phyloP scores from a whole-genome alignment of 129 eudicot species.

The Gnaphalium uliginosum region DNA sequence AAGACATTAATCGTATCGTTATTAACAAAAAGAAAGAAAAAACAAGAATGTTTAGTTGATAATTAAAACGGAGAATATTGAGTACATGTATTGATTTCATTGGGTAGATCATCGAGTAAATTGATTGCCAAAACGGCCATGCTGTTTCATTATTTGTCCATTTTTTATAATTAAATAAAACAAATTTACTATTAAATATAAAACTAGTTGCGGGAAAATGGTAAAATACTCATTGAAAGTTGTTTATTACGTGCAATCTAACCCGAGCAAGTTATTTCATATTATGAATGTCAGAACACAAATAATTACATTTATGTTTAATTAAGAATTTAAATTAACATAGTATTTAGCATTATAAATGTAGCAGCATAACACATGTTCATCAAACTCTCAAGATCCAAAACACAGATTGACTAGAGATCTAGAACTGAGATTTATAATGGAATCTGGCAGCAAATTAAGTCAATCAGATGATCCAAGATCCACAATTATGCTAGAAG shows the following conservation, averaged over 20 bases:
- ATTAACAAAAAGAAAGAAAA: background rate
- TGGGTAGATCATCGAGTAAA: constrained; percentile 2
- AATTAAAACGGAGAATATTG: constrained; percentile 12
- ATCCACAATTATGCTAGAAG: constrained; percentile 2
- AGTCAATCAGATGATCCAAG: constrained; percentile 8
- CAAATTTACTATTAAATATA: background rate
- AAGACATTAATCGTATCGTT: background rate
- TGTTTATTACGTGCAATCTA: too few species aligned
- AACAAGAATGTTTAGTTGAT: constrained; percentile 28
- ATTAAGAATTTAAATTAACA: too few species aligned
- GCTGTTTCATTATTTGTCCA: constrained; percentile 9
- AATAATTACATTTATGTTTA: too few species aligned
- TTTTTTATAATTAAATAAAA: background rate
- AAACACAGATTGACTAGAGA: background rate
- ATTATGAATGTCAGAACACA: too few species aligned
- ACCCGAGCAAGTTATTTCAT: too few species aligned
- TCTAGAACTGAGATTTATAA: too few species aligned
- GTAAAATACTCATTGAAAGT: too few species aligned
- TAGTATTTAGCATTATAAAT: too few species aligned
- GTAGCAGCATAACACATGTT: background rate
- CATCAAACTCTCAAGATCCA: background rate
- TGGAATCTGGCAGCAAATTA: background rate
- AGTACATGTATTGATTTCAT: constrained; percentile 9
- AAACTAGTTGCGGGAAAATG: too few species aligned
- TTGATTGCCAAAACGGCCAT: constrained; percentile 22